Base-by-base conservation (phyloP, 805 yeast species). In the Yamadazyma kitorensis region DNA sequence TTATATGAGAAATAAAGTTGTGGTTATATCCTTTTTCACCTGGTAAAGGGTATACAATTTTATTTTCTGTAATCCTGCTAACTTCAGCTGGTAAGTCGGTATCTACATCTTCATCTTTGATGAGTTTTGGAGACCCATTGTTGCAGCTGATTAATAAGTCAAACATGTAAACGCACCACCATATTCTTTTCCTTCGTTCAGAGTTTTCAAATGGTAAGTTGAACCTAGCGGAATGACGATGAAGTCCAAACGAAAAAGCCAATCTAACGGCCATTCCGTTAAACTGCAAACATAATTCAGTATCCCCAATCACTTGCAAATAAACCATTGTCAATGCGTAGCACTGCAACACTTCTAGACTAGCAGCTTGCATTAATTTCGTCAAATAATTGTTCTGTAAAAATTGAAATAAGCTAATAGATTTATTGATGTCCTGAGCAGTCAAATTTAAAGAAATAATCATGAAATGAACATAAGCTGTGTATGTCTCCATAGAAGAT, bases 91-190 rank as follows among this genome's bases (percentile, higher is more conserved):
- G 35, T 5, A 32, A 20, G 21, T 32, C 35, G 3, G 35, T 20
- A 32, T 32, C 35, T 5, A 32, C 35, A 25, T 32, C 35, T 13
- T 32, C 35, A 1, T 70, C 70, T 30, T 58, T 57, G 4, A 71
- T 49, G 15, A 64, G 43, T 40, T 72, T 74, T 12, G 71, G 50
- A 5, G 60, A 47, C 12, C 68, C 68, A 9, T 73, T 73, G 15
- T 57, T 55, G 15, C 35, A 32, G 15, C 35, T 32, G 5, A 32
- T 20, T 6, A 32, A 17, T 20, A 32, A 18, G 16, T 32, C 35
- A 13, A 14, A n/a, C 4, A 24, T 25, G 11, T 32, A 32, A 6
- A 25, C 26, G 6, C 24, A 32, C 35, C 35, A 32, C 35, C 35
- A 32, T n/a, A 32, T 16, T 20, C 30, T 19, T 19, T 32, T 32